Base-by-base conservation (phyloP, 768 basidiomycete species). In the Collybiopsis confluens region DNA sequence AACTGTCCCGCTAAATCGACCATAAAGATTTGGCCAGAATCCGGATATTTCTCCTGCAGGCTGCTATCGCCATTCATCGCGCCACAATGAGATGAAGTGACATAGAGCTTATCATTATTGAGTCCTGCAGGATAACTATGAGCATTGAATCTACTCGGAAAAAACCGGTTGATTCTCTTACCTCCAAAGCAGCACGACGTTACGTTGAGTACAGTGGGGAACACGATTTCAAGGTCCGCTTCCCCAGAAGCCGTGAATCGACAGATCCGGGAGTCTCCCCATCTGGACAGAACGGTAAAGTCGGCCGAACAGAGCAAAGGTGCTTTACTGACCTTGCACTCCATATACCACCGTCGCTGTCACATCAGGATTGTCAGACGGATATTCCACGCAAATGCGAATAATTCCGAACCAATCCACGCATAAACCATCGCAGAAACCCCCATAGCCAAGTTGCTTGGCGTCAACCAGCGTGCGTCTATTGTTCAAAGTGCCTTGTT, bases 121-220 rank as follows among this genome's bases (percentile, higher is more conserved):
- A 75, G 75, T 21, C 85, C 84, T 85, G 49, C n/a, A 45, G 53
- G 42, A 33, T 33, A 13, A 6, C 30, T 44, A 46, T 54, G 48
- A 59, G 46, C 6, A 59, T 45, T 37, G 27, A 33, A 11, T 35
- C 11, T 21, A 47, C 28, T 13, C 38, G 28, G n/a, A 36, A 26
- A 52, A 26, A 24, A 46, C 23, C 16, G 23, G 13, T 48, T 21
- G 23, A 20, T 24, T 23, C 10, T 54, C 66, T 61, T 59, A 80
- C 84, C 85, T 66, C 85, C 86, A 63, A 88, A 88, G 61, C 81
- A 82, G 57, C 85, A 86, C 10, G 84, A 75, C 4, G 86, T 88
- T 35, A 87, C 72, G 51, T 83, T 80, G 55, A 82, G 66, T 4
- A 73, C 86, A n/a, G 74, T 80, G 21, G 85, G 83, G 58, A 88